phyloP scores from a whole-genome alignment of 2,329 filamentous ascomycete genomes.

The Clarireedia paspali region DNA sequence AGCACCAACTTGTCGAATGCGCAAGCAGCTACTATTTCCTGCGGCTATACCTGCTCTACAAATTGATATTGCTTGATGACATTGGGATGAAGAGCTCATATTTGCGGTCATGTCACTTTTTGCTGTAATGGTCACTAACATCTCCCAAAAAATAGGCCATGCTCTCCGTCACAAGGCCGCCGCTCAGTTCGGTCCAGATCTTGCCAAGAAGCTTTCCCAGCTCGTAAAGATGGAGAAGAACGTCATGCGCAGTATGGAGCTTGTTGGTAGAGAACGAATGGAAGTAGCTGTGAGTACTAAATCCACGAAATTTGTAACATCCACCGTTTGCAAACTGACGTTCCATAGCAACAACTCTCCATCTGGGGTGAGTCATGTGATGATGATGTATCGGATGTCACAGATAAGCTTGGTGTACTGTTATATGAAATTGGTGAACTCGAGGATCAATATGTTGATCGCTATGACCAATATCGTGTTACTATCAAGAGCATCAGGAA shows the following conservation, averaged over 20 bases:
- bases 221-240: constrained; percentile 99
- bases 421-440: constrained; percentile 92
- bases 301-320: neutral
- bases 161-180: constrained; percentile 67
- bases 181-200: constrained; percentile 69
- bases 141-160: constrained; percentile 54
- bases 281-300: constrained; percentile 77
- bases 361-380: constrained; percentile 95
- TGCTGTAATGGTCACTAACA: constrained; percentile 42
- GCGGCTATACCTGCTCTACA: no score
- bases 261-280: constrained; percentile 93
- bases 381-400: constrained; percentile 97
- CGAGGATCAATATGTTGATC: constrained; percentile 94
- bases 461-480: constrained; percentile 97
- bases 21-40: no score
- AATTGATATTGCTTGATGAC: no score
- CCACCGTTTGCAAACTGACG: constrained; percentile 10
- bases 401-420: constrained; percentile 95
- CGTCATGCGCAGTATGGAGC: constrained; percentile 96
- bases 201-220: constrained; percentile 95
- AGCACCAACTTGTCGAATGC: no score
- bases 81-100: neutral
- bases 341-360: constrained; percentile 84
- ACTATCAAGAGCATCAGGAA: constrained; percentile 99
- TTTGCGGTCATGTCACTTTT: neutral